Conservation (phyloP, 2,329 filamentous ascomycete species). For the Penicillium sp. region DNA sequence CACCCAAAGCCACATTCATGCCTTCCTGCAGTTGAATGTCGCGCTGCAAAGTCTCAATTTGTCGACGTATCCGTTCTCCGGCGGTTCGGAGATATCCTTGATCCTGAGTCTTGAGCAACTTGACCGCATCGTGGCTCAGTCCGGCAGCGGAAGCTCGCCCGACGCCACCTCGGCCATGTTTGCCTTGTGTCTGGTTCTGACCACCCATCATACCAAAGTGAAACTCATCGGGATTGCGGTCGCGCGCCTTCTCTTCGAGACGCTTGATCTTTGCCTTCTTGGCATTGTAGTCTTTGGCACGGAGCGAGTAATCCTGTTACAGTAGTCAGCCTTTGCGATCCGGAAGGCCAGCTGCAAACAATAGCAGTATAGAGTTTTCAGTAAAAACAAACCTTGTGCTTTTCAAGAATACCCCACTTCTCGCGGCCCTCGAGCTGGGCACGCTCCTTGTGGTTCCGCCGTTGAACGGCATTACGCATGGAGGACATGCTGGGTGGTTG, state of each 20-base stretch:
- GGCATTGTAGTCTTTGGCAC: conserved; percentile 62
- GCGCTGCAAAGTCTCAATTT: conserved; percentile 52
- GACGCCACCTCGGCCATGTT: conserved; percentile 39
- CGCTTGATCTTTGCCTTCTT: conserved; percentile 62
- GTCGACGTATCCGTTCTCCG: conserved; percentile 55
- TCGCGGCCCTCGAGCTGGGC: conserved; percentile 80
- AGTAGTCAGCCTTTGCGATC: conserved; percentile 3
- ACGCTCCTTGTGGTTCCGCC: conserved; percentile 86
- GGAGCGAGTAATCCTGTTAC: conserved; percentile 62
- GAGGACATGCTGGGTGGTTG: conserved; percentile 51
- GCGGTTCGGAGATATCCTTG: conserved; percentile 61
- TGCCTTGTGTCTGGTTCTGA: conserved; percentile 42
- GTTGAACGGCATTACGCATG: conserved; percentile 65
- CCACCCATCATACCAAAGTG: conserved; percentile 64
- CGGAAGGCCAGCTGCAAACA: not conserved
- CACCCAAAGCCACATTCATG: conserved; percentile 33
- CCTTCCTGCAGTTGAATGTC: conserved; percentile 45
- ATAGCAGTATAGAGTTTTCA: not conserved
- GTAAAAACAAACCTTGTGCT: conserved; percentile 69
- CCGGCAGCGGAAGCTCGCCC: conserved; percentile 44
- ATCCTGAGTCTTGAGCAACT: conserved; percentile 66
- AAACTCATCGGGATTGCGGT: conserved; percentile 67
- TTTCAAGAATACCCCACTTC: conserved; percentile 90
- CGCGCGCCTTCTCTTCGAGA: conserved; percentile 59
- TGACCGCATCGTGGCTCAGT: conserved; percentile 58